Evolutionary conservation across 768 basidiomycete species (phyloP), one percentile per base, ranked within the genome.

Genomic region (Pleurotus salmoneostramineus): DNA sequence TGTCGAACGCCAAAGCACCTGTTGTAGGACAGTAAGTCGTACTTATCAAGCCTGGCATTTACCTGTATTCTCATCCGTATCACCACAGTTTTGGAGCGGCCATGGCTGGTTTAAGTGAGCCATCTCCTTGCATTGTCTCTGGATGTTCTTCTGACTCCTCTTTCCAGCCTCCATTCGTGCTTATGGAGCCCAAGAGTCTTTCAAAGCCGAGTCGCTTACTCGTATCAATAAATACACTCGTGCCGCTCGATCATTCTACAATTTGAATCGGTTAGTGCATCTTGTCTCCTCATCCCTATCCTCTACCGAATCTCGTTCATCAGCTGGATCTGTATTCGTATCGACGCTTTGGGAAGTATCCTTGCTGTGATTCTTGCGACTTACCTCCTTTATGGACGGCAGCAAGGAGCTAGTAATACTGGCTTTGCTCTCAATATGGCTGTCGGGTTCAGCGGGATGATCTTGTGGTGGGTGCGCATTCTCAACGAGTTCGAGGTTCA

Each of bases 341-440:
- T 82, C 11, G 79, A 83, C 61, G 65, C 71, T 36, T 66, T 83
- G 10, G 78, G 78, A 6, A 75, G 72, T 5, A 31, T 79, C 11
- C 83, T 84, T 60, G 71, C 77, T 3, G 66, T 77, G 0, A 61
- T 65, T 11, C 66, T 84, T 5, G 79, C 79, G 6, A 69, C 73
- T 5, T 80, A 80, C 67, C 65, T 83, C 48, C 63, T 69, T 5
- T 73, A 74, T 54, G 58, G 62, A 36, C 57, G 60, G 69, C 70
- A 69, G 0, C 73, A 74, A n/a, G 54, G 70, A 35, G 71, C 72
- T 31, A 62, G 56, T 14, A 67, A 68, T 33, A 64, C 66, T 21
- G 72, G 79, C 14, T 69, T 83, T 58, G 71, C 72, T 5, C 69
- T 83, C 21, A 72, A 68, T 37, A 77, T 81, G 58, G 76, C 80